phyloP scores from a whole-genome alignment of 331 rosid genomes.

The Spiraea crenata region DNA sequence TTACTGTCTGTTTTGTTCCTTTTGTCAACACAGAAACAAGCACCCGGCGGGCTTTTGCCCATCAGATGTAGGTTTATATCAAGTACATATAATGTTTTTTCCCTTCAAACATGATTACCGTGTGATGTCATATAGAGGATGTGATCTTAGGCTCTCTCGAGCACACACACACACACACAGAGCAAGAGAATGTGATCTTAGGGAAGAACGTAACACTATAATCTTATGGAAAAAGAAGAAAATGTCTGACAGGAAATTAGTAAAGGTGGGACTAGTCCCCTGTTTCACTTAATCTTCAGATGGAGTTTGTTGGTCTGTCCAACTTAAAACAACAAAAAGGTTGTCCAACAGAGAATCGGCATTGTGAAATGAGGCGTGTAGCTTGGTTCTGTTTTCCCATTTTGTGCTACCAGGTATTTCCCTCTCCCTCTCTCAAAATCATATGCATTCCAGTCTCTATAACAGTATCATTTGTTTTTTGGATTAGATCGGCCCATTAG shows the following conservation, averaged over 20 bases:
- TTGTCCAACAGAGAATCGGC: neutral
- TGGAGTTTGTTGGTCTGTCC: neutral
- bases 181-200: neutral
- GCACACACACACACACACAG: neutral
- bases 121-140: neutral
- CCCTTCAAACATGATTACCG: neutral
- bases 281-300: neutral
- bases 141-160: neutral
- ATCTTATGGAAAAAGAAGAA: neutral
- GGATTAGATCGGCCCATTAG: neutral
- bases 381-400: neutral
- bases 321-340: neutral
- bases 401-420: neutral
- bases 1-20: constrained; percentile 18
- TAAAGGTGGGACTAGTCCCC: neutral
- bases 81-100: neutral
- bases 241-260: neutral
- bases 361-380: neutral
- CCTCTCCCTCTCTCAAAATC: neutral
- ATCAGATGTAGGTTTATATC: neutral
- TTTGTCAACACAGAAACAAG: constrained; percentile 23
- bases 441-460: neutral
- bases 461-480: neutral
- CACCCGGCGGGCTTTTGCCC: neutral
- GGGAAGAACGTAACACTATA: neutral